A percentile compares a stretch with the other conserved stretches of the same genome.
phyloP scores from a whole-genome alignment of 1,284 basidiomycete genomes.

The Volvariella volvacea region DNA sequence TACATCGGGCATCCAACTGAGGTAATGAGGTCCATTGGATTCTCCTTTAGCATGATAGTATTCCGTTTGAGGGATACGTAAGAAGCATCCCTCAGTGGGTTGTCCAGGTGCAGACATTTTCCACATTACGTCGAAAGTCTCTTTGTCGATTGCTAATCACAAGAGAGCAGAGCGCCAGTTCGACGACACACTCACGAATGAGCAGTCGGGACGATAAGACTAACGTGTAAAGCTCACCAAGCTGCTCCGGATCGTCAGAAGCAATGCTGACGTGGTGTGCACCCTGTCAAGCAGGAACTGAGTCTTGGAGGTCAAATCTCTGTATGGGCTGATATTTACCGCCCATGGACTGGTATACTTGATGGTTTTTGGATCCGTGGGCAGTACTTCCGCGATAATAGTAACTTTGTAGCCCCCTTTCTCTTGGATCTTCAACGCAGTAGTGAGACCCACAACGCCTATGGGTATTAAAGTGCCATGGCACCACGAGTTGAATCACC shows the following conservation, averaged over 20 bases:
- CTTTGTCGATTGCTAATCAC: constrained; percentile 66
- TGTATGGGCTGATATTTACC: constrained; percentile 31
- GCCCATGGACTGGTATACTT: constrained; percentile 76
- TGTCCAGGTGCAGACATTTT: constrained; percentile 51
- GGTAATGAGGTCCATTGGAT: constrained; percentile 32
- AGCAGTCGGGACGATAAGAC: too few species aligned
- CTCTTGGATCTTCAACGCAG: constrained; percentile 61
- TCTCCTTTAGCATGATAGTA: constrained; percentile 39
- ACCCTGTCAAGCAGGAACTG: constrained; percentile 24
- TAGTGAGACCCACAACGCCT: constrained; percentile 60
- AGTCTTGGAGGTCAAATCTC: background rate
- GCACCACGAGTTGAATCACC: too few species aligned
- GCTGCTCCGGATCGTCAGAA: constrained; percentile 39
- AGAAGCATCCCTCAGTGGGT: constrained; percentile 49
- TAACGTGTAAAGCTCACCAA: too few species aligned
- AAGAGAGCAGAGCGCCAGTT: background rate
- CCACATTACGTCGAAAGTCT: constrained; percentile 72
- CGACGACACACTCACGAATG: background rate
- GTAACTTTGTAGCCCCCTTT: constrained; percentile 49
- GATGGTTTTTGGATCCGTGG: constrained; percentile 59
- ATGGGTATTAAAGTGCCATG: too few species aligned
- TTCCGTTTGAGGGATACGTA: constrained; percentile 54
- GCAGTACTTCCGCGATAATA: constrained; percentile 60
- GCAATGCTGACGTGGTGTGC: constrained; percentile 64
- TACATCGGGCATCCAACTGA: constrained; percentile 60